Conservation (phyloP, 1,139 yeast species). For the Geotrichum europaeum region DNA sequence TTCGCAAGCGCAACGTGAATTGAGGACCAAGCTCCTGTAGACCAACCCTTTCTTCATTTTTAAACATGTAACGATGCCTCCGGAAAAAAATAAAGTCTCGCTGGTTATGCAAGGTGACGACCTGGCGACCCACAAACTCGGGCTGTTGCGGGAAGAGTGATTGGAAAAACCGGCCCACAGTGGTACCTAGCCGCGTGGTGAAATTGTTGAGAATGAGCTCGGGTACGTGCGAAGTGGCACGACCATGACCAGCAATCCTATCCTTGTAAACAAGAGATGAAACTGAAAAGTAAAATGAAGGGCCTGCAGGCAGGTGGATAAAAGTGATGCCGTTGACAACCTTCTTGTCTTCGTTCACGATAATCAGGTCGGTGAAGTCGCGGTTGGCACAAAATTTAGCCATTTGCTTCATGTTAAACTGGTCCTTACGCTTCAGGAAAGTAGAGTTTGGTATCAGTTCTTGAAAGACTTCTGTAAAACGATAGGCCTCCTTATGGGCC, state of each 20-base stretch:
- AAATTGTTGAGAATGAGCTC: slow-evolving; percentile 89
- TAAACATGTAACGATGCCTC: slow-evolving; percentile 86
- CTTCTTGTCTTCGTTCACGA: slow-evolving; percentile 90
- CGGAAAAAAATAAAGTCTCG: slow-evolving; percentile 92
- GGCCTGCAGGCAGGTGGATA: slow-evolving; percentile 90
- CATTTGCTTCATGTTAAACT: slow-evolving; percentile 79
- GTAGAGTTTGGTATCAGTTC: slow-evolving; percentile 82
- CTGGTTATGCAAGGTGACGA: slow-evolving; percentile 89
- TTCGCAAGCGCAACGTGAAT: slow-evolving; percentile 79
- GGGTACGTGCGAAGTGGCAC: slow-evolving; percentile 84
- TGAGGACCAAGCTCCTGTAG: slow-evolving; percentile 95
- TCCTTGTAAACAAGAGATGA: slow-evolving; percentile 56
- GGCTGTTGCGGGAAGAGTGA: slow-evolving; percentile 89
- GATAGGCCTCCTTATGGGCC: slow-evolving; percentile 83
- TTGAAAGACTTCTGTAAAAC: slow-evolving; percentile 79
- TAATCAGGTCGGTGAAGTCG: slow-evolving; percentile 79
- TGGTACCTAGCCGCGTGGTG: slow-evolving; percentile 83
- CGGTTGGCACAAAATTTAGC: slow-evolving; percentile 74
- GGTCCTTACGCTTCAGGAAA: slow-evolving; percentile 80
- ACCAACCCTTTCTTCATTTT: slow-evolving; percentile 87
- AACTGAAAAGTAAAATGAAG: slow-evolving; percentile 84
- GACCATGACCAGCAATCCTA: slow-evolving; percentile 75
- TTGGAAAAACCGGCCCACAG: slow-evolving; percentile 88
- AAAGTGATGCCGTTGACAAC: slow-evolving; percentile 86
- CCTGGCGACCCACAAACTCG: slow-evolving; percentile 92